A percentile compares a stretch with the other conserved stretches of the same genome.
phyloP scores from a whole-genome alignment of 1,139 yeast genomes.

The Pichia cactophila region DNA sequence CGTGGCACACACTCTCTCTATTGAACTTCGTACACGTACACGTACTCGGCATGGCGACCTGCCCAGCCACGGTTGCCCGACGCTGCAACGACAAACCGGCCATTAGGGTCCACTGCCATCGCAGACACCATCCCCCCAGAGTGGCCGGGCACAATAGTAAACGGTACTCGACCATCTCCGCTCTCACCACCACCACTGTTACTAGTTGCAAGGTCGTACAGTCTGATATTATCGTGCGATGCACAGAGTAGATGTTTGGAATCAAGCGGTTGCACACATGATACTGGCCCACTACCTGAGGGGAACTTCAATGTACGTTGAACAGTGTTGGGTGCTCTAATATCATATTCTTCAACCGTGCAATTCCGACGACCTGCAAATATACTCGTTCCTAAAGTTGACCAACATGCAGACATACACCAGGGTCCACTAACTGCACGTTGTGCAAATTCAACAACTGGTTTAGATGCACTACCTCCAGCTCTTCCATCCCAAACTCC shows the following conservation, averaged over 20 bases:
- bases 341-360: constrained; percentile 75
- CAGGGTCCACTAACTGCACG: constrained; percentile 45
- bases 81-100: constrained; percentile 80
- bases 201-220: constrained; percentile 54
- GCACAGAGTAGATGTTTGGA: constrained; percentile 76
- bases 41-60: constrained; percentile 69
- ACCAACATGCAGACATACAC: constrained; percentile 94
- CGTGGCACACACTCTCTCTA: neutral
- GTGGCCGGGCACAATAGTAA: constrained; percentile 57
- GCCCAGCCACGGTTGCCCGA: constrained; percentile 98
- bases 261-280: constrained; percentile 78
- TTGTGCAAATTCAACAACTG: neutral
- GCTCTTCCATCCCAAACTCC: constrained; percentile 78
- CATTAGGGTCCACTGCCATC: constrained; percentile 74
- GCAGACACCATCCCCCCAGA: constrained; percentile 52
- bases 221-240: constrained; percentile 79
- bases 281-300: constrained; percentile 83
- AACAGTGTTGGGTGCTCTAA: constrained; percentile 38
- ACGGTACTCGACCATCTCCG: constrained; percentile 39
- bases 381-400: constrained; percentile 80
- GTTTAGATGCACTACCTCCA: constrained; percentile 22
- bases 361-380: constrained; percentile 88
- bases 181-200: constrained; percentile 27
- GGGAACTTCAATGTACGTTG: constrained; percentile 67
- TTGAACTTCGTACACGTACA: constrained; percentile 46